Percentiles rank a stretch among this genome's conserved stretches.
Conservation (phyloP, 495 filamentous ascomycete genomes). For the Cercophora sp. region DNA sequence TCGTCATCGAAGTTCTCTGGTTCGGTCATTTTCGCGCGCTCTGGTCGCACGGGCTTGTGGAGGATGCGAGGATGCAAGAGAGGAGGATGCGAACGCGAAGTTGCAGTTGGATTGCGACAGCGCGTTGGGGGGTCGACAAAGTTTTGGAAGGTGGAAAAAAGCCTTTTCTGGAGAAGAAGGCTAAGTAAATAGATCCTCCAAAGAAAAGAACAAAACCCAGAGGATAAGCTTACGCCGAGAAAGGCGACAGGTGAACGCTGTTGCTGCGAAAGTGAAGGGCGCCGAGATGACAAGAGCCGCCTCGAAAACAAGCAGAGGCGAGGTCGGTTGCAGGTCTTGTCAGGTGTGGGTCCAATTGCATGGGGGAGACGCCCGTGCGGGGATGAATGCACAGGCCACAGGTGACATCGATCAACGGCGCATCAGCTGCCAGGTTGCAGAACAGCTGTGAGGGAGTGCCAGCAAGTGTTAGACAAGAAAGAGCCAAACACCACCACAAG, state of each 20-base stretch:
- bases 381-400: slow-evolving; percentile 2
- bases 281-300: not conserved
- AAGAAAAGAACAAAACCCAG: no score
- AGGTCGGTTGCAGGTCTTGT: not conserved
- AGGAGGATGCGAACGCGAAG: not conserved
- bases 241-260: not conserved
- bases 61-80: not conserved
- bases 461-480: no score
- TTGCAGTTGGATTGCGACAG: no score
- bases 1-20: slow-evolving; percentile 92
- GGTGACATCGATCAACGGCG: not conserved
- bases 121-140: no score
- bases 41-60: not conserved
- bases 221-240: not conserved
- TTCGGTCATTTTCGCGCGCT: slow-evolving; percentile 63
- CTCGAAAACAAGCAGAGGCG: not conserved
- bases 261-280: no score
- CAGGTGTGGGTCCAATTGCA: not conserved
- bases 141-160: no score
- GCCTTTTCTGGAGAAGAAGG: no score
- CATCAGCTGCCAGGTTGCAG: not conserved
- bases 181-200: no score
- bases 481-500: not conserved
- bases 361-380: not conserved
- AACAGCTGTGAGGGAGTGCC: not conserved